These are phyloP conservation scores for Oryza coarctata DNA, from an alignment of 176 grass and related monocot genomes.

Conservation along the genomic window DNA sequence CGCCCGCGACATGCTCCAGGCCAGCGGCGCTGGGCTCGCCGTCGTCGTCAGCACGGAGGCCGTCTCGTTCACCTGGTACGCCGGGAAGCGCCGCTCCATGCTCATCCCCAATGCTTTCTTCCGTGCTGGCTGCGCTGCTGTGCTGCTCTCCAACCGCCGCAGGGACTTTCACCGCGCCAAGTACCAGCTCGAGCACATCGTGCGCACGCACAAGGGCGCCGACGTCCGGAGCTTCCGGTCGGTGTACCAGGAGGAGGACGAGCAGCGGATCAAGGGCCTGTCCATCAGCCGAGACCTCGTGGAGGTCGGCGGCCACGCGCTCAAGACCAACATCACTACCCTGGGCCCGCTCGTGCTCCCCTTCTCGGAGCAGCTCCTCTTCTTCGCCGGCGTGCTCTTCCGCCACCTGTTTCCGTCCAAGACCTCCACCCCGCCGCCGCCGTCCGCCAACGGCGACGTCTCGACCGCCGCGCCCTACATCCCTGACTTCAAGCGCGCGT, in stretches of 20 bases:
- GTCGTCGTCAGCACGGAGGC: slow-evolving; percentile 94
- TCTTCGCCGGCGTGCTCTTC: slow-evolving; percentile 88
- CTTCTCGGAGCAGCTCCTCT: slow-evolving; percentile 92
- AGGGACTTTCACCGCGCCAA: slow-evolving; percentile 88
- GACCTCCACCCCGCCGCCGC: slow-evolving; percentile 19
- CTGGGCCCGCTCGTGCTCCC: slow-evolving; percentile 87
- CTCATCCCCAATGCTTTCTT: slow-evolving; percentile 97
- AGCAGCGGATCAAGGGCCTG: slow-evolving; percentile 86
- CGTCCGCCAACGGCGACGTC: not conserved
- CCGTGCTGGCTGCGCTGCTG: slow-evolving; percentile 72
- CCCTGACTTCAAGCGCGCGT: slow-evolving; percentile 94
- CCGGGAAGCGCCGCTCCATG: slow-evolving; percentile 81
- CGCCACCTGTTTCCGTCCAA: slow-evolving; percentile 82
- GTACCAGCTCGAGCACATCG: slow-evolving; percentile 95
- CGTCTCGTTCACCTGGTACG: slow-evolving; percentile 90
- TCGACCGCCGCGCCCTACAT: slow-evolving; percentile 72
- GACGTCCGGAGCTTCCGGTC: slow-evolving; percentile 87
- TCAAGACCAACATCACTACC: slow-evolving; percentile 99
- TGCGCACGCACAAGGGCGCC: slow-evolving; percentile 92
- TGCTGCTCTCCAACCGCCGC: slow-evolving; percentile 79
- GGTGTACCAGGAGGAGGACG: slow-evolving; percentile 99
- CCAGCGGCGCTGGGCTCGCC: slow-evolving; percentile 67
- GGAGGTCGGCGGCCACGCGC: slow-evolving; percentile 89
- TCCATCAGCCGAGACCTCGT: slow-evolving; percentile 93
- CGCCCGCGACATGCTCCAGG: slow-evolving; percentile 93